phyloP scores from a whole-genome alignment of 805 yeast genomes.

The Kurtzmaniella fragi region DNA sequence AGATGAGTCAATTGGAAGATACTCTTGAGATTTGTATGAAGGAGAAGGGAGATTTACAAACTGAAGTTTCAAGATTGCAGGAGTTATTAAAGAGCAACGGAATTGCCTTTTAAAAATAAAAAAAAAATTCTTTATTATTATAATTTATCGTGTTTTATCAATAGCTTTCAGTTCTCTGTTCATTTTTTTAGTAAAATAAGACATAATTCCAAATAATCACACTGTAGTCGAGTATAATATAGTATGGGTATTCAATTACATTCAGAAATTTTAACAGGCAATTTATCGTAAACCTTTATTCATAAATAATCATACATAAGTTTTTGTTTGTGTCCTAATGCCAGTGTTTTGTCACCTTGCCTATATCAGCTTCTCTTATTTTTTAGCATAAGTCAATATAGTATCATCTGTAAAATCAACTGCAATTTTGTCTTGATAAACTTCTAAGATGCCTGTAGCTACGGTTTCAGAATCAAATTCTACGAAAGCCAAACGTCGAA shows the following conservation, averaged over 20 bases:
- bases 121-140: background rate
- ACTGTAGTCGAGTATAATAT: no score
- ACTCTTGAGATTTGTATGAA: conserved; percentile 62
- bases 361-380: conserved; percentile 11
- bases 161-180: conserved; percentile 1
- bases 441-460: conserved; percentile 37
- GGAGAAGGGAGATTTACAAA: conserved; percentile 55
- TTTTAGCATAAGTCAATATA: conserved; percentile 31
- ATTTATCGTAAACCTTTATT: no score
- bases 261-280: no score
- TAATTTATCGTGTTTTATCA: background rate
- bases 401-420: conserved; percentile 16
- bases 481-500: conserved; percentile 70
- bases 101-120: conserved; percentile 8
- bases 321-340: no score
- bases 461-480: conserved; percentile 59
- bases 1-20: conserved; percentile 77
- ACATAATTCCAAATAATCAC: no score
- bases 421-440: conserved; percentile 4
- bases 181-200: background rate
- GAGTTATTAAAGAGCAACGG: conserved; percentile 34
- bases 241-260: no score
- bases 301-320: no score
- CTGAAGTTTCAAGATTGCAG: conserved; percentile 60
- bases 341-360: no score